Percentiles rank a stretch among this genome's conserved stretches.
Conservation (phyloP, 2,329 filamentous ascomycete species). For the Epicoccum sorghinum region DNA sequence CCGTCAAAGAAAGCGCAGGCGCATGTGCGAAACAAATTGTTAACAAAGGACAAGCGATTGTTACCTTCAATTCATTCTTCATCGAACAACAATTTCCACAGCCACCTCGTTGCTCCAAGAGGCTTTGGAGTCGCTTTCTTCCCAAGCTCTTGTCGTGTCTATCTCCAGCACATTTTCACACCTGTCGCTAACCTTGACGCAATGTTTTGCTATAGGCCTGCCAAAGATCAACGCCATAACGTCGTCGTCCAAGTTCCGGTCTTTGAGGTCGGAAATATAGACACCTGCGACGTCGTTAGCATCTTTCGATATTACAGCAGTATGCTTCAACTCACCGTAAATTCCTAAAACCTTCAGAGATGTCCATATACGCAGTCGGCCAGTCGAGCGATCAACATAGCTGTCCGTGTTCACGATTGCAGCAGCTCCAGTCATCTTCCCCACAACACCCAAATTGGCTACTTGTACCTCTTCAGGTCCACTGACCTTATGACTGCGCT, state of each 20-base stretch:
- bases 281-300: slow-evolving; percentile 59
- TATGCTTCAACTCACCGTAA: slow-evolving; percentile 59
- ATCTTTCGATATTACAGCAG: too few relatives aligned
- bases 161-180: slow-evolving; percentile 72
- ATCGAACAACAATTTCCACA: slow-evolving; percentile 43
- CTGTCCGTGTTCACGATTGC: slow-evolving; percentile 71
- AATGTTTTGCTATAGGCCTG: slow-evolving; percentile 69
- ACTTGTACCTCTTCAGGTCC: slow-evolving; percentile 55
- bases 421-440: slow-evolving; percentile 88
- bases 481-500: slow-evolving; percentile 48
- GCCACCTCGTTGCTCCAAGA: slow-evolving; percentile 72
- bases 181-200: slow-evolving; percentile 64
- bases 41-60: too few relatives aligned
- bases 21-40: too few relatives aligned
- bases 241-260: slow-evolving; percentile 65
- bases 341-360: slow-evolving; percentile 80
- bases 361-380: slow-evolving; percentile 68
- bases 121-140: slow-evolving; percentile 69
- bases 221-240: slow-evolving; percentile 79
- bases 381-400: slow-evolving; percentile 61
- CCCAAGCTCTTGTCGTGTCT: slow-evolving; percentile 79
- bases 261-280: slow-evolving; percentile 73
- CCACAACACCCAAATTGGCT: slow-evolving; percentile 77
- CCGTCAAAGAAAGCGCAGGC: too few relatives aligned
- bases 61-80: not conserved